Evolutionary conservation across 2,329 filamentous ascomycete species (phyloP).

Genomic region (Salinomyces thailandicus): DNA sequence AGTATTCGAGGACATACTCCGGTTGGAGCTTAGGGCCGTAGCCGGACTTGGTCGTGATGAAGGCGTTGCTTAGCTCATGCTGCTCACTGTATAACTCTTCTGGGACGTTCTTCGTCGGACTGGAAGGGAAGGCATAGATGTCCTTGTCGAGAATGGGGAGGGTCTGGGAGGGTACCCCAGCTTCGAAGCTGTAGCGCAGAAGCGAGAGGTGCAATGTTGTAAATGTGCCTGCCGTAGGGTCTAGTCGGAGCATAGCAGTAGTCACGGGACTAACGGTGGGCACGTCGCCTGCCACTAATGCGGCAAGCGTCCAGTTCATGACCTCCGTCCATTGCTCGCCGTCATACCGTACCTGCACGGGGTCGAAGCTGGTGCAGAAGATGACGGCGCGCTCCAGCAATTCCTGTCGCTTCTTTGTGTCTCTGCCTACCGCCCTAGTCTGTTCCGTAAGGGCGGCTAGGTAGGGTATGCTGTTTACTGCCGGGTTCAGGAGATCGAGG

Average conservation of each 20-base stretch:
- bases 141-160: constrained; percentile 53
- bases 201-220: constrained; percentile 53
- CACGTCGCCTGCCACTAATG: constrained; percentile 6
- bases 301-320: constrained; percentile 26
- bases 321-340: constrained; percentile 39
- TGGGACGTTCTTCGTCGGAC: constrained; percentile 24
- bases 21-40: constrained; percentile 45
- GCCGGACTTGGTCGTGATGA: constrained; percentile 49
- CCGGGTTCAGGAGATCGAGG: constrained; percentile 43
- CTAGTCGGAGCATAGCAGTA: constrained; percentile 52
- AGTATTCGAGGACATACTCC: constrained; percentile 45
- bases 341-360: constrained; percentile 45
- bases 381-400: constrained; percentile 39
- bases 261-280: constrained; percentile 28
- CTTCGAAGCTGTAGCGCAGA: constrained; percentile 46
- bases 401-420: constrained; percentile 27
- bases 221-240: constrained; percentile 56
- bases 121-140: constrained; percentile 53
- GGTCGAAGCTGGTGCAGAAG: constrained; percentile 42
- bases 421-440: constrained; percentile 11
- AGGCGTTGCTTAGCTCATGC: constrained; percentile 39
- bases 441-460: constrained; percentile 41
- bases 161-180: constrained; percentile 44
- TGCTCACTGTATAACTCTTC: constrained; percentile 32
- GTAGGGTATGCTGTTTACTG: constrained; percentile 50